Evolutionary conservation across 1,284 basidiomycete species (phyloP), one percentile per base, ranked within the genome.

Genomic region (Trametes polyzona): DNA sequence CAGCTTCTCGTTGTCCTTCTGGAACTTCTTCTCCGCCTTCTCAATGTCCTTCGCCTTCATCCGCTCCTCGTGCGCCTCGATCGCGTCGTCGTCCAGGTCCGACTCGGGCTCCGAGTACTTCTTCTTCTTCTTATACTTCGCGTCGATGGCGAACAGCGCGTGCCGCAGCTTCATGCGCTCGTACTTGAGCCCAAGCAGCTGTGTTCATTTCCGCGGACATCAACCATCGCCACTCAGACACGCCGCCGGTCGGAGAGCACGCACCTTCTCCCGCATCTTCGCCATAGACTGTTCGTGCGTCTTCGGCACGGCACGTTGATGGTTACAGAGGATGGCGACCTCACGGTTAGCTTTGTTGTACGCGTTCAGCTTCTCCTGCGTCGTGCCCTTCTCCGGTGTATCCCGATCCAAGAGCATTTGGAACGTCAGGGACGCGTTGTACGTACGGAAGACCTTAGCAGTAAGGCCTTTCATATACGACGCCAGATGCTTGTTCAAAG

Each of bases 361-460:
- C 14, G 93, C 92, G 48, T 95, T 92, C 53, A 98, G 80, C 77
- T 96, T 97, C 77, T 98, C 95, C 64, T 95, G 91, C 9, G 94
- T 79, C 0, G 90, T 88, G 1, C 85, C 88, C 63, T 87, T 79
- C 65, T 81, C 78, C 0, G 93, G 87, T 2, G 85, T 88, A 61
- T 86, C 84, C 58, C 87, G 78, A 66, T 94, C 90, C 55, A 98
- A 78, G 65, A 96, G 87, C 47, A 90, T 78, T 71, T 97, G 93
- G 80, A 98, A 96, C 1, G 95, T 96, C 74, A 86, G 87, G 26
- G 95, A 98, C 16, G 95, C 95, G 70, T 98, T 98, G 78, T 93
- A 98, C 54, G 95, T 98, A 93, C 95, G 95, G 82, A 98, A 98
- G 21, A 98, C 95, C 73, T 98, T 98, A 52, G 95, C 95, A 1